Conservation (phyloP, 2,329 filamentous ascomycete species). For the Calonectria pseudoreteaudii region DNA sequence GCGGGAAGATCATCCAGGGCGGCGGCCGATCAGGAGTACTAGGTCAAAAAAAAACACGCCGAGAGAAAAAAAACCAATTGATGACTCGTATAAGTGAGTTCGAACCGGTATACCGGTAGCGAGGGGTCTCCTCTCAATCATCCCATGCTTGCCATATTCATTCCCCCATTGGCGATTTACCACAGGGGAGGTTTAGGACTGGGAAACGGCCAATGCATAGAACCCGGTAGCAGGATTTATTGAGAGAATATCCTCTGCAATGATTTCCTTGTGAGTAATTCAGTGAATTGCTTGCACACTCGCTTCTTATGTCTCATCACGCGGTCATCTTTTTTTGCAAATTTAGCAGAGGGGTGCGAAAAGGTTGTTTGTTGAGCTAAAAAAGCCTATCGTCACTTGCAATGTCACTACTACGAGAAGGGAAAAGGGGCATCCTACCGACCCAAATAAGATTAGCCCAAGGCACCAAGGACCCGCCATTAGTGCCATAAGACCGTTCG, state of each 20-base stretch:
- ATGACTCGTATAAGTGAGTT: not conserved
- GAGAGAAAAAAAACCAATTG: not conserved
- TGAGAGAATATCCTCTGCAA: not conserved
- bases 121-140: not conserved
- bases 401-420: not conserved
- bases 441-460: conserved; percentile 3
- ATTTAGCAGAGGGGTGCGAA: not conserved
- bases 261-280: not conserved
- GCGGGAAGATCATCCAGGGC: not conserved
- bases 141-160: not conserved
- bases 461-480: not conserved
- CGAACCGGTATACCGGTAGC: not conserved
- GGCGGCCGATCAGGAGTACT: not conserved
- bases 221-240: not conserved
- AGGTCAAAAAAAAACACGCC: too few relatives aligned
- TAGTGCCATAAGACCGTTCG: not conserved
- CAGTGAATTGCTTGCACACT: too few relatives aligned
- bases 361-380: not conserved
- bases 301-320: not conserved
- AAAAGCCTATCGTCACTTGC: not conserved
- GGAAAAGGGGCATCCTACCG: not conserved
- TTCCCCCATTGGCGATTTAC: not conserved
- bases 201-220: not conserved
- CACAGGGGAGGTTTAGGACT: not conserved
- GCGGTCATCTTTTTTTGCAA: not conserved